Evolutionary conservation across 2,329 filamentous ascomycete species (phyloP).

Genomic region (Chaetoscypha palmicola): DNA sequence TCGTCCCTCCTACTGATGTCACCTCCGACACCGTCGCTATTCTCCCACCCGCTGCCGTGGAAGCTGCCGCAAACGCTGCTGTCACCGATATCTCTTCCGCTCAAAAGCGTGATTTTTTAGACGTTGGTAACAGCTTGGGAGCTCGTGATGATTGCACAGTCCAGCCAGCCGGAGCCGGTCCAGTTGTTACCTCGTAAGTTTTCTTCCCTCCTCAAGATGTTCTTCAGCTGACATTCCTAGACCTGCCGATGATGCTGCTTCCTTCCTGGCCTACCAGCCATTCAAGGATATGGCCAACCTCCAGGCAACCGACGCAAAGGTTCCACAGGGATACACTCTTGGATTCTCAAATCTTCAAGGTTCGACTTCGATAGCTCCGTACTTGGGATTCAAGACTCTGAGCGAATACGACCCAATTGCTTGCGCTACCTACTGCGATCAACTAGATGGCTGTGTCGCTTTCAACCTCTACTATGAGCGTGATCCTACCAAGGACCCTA

Average conservation of each 20-base stretch:
- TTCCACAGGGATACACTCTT: conserved; percentile 30
- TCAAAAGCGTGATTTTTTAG: conserved; percentile 7
- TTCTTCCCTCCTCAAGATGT: background rate
- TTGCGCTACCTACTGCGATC: conserved; percentile 29
- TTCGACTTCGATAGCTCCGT: conserved; percentile 26
- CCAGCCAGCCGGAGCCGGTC: conserved; percentile 14
- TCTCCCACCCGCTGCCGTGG: conserved; percentile 27
- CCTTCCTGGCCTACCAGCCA: conserved; percentile 21
- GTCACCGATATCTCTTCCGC: conserved; percentile 12
- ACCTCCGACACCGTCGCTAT: conserved; percentile 26
- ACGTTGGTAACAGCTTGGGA: conserved; percentile 3
- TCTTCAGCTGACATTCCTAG: conserved; percentile 5
- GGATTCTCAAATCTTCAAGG: conserved; percentile 31
- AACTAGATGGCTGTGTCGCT: conserved; percentile 23
- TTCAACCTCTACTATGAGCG: conserved; percentile 34
- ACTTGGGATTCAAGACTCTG: conserved; percentile 28
- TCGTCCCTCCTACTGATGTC: conserved; percentile 28
- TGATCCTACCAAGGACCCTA: conserved; percentile 30
- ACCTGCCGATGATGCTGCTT: conserved; percentile 10
- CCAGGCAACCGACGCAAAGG: conserved; percentile 15
- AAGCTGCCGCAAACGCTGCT: conserved; percentile 14
- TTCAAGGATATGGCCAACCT: conserved; percentile 12
- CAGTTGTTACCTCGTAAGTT: conserved; percentile 10
- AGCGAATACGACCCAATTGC: conserved; percentile 26
- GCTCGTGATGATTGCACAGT: conserved; percentile 12